Base-by-base conservation (phyloP, 2,329 filamentous ascomycete genomes). In the Fusarium chuoi region DNA sequence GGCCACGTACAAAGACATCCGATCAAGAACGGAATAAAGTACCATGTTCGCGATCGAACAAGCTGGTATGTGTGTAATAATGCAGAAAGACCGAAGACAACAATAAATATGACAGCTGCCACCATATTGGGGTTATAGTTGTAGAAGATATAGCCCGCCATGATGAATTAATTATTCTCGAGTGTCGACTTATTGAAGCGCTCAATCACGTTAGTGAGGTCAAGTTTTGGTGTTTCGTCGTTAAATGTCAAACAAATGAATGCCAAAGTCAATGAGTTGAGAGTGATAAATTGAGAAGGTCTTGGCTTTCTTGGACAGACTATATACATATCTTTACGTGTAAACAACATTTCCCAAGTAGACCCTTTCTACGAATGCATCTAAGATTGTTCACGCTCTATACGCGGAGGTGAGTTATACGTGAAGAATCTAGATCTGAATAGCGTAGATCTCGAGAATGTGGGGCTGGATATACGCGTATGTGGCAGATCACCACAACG, bases 11-110 rank as follows among this genome's bases (percentile, higher is more conserved):
- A 87, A n/a, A 85, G 66, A 49, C 86, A 86, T n/a, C 88, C 88
- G 30, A 89, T 80, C 7, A 86, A 73, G 45, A 89, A 86, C 0
- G 88, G 85, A 6, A 87, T 85, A 73, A 88, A 85, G 76, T 87
- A 89, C 86, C 86, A 89, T 14, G 85, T 85, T 59, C 84, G 80
- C 6, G 81, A 79, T 26, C 79, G 78, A 30, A 83, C 30, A 39
- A 87, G 73, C 58, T 85, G 84, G 28, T 78, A 84, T 9, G 77
- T 62, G 73, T 88, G 86, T 1, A 83, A 60, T 1, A 80, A 44
- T 1, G 83, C 82, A 10, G 85, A 81, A 26, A 74, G 13, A 3
- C 78, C 77, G 71, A 88, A 85, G 24, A 87, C 59, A 8, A 80
- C 77, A 18, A 83, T 78, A 55, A 86, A 86, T 20, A 85, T 74